A percentile compares a stretch with the other conserved stretches of the same genome.
These are phyloP conservation scores for Claviceps pazoutovae DNA, from an alignment of 2,329 filamentous ascomycete genomes.

Conservation along the genomic window DNA sequence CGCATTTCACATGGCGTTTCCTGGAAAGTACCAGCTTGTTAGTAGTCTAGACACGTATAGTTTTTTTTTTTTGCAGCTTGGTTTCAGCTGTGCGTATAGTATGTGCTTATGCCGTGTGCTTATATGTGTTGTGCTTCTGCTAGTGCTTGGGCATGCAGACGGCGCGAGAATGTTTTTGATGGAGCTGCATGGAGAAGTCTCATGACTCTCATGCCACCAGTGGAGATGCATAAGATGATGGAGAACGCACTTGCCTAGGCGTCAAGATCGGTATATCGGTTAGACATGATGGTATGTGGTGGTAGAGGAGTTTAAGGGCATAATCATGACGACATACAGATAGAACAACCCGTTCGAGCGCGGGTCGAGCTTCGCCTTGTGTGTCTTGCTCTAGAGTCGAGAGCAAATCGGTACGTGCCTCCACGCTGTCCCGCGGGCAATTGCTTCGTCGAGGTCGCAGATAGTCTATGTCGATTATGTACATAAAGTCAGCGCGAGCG, in stretches of 20 bases:
- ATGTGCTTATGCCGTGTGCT: too few species aligned
- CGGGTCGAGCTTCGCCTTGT: conserved; percentile 24
- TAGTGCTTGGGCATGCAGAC: not conserved
- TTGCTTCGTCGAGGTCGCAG: not conserved
- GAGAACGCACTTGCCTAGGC: conserved; percentile 17
- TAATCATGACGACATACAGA: conserved; percentile 18
- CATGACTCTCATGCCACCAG: not conserved
- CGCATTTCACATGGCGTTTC: conserved; percentile 29
- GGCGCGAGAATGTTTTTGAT: too few species aligned
- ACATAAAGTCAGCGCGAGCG: not conserved
- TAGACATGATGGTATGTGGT: not conserved
- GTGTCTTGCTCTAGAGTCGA: conserved; percentile 23
- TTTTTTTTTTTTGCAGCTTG: too few species aligned
- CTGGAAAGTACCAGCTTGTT: conserved; percentile 9
- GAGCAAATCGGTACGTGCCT: conserved; percentile 23
- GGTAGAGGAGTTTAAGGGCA: not conserved
- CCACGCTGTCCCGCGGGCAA: conserved; percentile 10
- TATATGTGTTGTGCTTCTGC: not conserved
- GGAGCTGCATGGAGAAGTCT: too few species aligned
- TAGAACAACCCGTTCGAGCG: conserved; percentile 24
- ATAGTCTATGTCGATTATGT: not conserved
- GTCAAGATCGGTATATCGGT: not conserved
- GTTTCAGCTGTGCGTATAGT: too few species aligned
- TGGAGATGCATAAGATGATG: conserved; percentile 8
- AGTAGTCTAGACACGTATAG: not conserved